phyloP scores from a whole-genome alignment of 257 asterid species.

The Jacaranda mimosifolia region DNA sequence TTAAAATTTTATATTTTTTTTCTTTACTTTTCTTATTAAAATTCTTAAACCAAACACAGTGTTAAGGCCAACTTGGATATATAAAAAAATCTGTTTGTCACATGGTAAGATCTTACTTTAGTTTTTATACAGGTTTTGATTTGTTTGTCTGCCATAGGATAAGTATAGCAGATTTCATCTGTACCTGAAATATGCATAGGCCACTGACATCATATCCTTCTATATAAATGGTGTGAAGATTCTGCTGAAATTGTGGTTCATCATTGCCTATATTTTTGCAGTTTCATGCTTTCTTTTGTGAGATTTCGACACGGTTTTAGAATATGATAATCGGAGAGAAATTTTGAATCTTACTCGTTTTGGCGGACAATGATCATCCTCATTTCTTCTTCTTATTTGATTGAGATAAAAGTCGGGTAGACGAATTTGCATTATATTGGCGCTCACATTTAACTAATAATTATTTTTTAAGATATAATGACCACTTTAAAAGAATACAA shows the following conservation, averaged over 20 bases:
- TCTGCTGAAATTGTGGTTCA: background rate
- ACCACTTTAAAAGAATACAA: too few relatives aligned
- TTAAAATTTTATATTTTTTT: too few relatives aligned
- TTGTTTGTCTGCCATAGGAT: constrained; percentile 42
- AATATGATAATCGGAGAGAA: too few relatives aligned
- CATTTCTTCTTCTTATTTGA: too few relatives aligned
- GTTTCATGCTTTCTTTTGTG: background rate
- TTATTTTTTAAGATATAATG: too few relatives aligned
- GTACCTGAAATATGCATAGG: background rate
- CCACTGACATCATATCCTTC: constrained; percentile 20
- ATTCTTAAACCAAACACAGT: too few relatives aligned
- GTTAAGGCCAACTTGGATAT: constrained; percentile 43
- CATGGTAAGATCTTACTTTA: constrained; percentile 37
- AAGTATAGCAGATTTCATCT: background rate
- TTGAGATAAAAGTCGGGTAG: too few relatives aligned
- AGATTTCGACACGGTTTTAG: background rate
- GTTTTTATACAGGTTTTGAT: constrained; percentile 25
- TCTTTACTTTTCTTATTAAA: too few relatives aligned
- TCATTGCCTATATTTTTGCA: constrained; percentile 4
- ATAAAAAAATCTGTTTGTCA: constrained; percentile 22
- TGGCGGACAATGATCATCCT: too few relatives aligned
- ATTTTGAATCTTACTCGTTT: background rate
- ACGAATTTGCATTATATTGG: too few relatives aligned
- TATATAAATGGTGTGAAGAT: constrained; percentile 12
- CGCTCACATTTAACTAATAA: too few relatives aligned